Percentiles rank a stretch among this genome's conserved stretches.
These are phyloP conservation scores for Jatropha multifida DNA, from an alignment of 441 rosid genomes.

Conservation along the genomic window DNA sequence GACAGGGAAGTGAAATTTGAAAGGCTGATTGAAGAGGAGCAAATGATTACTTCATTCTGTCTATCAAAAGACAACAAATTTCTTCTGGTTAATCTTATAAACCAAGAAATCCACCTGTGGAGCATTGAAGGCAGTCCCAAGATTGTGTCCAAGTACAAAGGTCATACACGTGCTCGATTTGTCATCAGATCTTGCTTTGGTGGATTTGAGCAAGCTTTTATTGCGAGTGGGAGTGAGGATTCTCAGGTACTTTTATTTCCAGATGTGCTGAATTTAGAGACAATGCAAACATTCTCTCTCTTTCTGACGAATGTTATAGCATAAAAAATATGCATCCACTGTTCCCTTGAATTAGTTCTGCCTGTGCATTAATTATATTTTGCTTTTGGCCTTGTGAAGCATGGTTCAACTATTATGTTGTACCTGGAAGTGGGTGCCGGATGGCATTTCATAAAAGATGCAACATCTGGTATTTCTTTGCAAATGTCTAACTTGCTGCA, in stretches of 20 bases:
- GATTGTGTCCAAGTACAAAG: constrained; percentile 54
- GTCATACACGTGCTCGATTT: constrained; percentile 58
- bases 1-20: constrained; percentile 51
- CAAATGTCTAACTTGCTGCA: background rate
- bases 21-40: constrained; percentile 48
- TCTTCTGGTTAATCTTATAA: constrained; percentile 62
- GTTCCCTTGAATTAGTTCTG: background rate
- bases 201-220: constrained; percentile 60
- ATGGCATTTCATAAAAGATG: constrained; percentile 1
- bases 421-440: background rate
- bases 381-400: background rate
- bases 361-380: background rate
- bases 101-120: constrained; percentile 74
- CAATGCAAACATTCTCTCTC: background rate
- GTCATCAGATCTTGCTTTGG: constrained; percentile 73
- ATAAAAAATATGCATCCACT: background rate
- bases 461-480: background rate
- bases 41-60: constrained; percentile 62
- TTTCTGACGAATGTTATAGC: background rate
- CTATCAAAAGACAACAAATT: constrained; percentile 57
- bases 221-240: constrained; percentile 81
- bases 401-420: background rate
- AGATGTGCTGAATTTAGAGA: background rate
- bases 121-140: constrained; percentile 45
- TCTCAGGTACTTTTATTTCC: constrained; percentile 44